phyloP scores from a whole-genome alignment of 2,329 filamentous ascomycete genomes.

The Chrysoporthe puriensis region DNA sequence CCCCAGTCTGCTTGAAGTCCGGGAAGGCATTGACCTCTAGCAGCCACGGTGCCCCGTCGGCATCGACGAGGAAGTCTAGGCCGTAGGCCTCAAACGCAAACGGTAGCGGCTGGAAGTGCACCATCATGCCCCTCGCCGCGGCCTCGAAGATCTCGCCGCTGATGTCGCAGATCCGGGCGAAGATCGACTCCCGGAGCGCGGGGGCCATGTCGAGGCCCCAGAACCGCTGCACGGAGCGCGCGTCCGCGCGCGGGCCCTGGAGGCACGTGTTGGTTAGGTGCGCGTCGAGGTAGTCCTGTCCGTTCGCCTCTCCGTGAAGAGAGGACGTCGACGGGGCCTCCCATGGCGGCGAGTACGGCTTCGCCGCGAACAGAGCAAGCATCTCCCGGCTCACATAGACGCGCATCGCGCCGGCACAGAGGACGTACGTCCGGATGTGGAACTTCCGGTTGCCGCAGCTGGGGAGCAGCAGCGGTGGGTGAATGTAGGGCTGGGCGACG shows the following conservation, averaged over 20 bases:
- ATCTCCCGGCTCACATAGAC: conserved; percentile 89
- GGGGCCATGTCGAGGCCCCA: conserved; percentile 60
- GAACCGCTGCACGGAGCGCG: conserved; percentile 72
- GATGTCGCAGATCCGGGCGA: conserved; percentile 71
- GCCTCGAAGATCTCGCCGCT: conserved; percentile 85
- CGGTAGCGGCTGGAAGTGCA: conserved; percentile 88
- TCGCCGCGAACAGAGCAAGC: conserved; percentile 88
- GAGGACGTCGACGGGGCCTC: conserved; percentile 17
- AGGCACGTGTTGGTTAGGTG: conserved; percentile 97
- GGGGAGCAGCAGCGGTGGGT: conserved; percentile 77
- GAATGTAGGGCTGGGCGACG: conserved; percentile 92
- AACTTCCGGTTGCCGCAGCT: conserved; percentile 77
- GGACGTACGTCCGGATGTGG: conserved; percentile 90
- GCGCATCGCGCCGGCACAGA: conserved; percentile 75
- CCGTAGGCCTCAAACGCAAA: conserved; percentile 94
- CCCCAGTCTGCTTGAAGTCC: conserved; percentile 91
- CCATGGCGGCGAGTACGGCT: conserved; percentile 70
- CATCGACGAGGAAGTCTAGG: conserved; percentile 85
- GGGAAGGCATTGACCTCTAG: conserved; percentile 96
- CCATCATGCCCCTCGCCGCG: conserved; percentile 78
- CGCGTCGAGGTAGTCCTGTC: conserved; percentile 57
- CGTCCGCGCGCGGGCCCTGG: conserved; percentile 57
- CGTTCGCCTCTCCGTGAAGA: conserved; percentile 36
- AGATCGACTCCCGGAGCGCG: conserved; percentile 59
- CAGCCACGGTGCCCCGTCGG: conserved; percentile 67